A percentile compares a stretch with the other conserved stretches of the same genome.
phyloP scores from a whole-genome alignment of 2,329 filamentous ascomycete species.

The Clarireedia hainanense region DNA sequence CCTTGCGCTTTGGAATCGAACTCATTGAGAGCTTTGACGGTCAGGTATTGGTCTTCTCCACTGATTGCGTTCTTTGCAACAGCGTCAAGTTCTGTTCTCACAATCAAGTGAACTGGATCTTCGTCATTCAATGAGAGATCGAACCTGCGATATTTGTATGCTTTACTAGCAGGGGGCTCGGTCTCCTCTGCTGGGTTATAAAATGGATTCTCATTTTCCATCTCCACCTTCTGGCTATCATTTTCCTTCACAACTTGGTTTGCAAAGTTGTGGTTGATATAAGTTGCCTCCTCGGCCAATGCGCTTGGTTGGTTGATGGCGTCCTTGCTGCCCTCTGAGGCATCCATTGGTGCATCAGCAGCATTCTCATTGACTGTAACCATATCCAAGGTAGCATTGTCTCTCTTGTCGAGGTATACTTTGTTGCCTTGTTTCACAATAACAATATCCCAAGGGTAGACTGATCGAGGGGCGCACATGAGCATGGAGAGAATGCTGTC shows the following conservation, averaged over 20 bases:
- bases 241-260: constrained; percentile 89
- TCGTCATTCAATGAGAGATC: constrained; percentile 87
- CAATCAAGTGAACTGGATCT: constrained; percentile 85
- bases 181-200: constrained; percentile 91
- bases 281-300: constrained; percentile 92
- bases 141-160: constrained; percentile 97
- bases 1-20: constrained; percentile 98
- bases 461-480: constrained; percentile 94
- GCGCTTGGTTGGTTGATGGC: constrained; percentile 88
- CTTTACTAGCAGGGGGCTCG: constrained; percentile 89
- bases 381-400: constrained; percentile 90
- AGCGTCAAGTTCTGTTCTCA: constrained; percentile 91
- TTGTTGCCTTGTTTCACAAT: constrained; percentile 90
- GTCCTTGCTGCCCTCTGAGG: constrained; percentile 88
- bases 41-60: constrained; percentile 85
- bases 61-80: constrained; percentile 91
- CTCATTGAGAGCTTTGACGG: constrained; percentile 95
- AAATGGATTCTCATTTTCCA: constrained; percentile 90
- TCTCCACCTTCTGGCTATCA: constrained; percentile 68
- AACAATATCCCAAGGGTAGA: constrained; percentile 98
- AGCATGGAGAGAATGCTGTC: constrained; percentile 98
- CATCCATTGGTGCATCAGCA: constrained; percentile 85
- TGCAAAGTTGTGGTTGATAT: constrained; percentile 99
- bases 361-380: constrained; percentile 99
- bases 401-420: constrained; percentile 98